A percentile compares a stretch with the other conserved stretches of the same genome.
These are phyloP conservation scores for Torulaspora quercuum DNA, from an alignment of 805 yeast genomes.

Conservation along the genomic window DNA sequence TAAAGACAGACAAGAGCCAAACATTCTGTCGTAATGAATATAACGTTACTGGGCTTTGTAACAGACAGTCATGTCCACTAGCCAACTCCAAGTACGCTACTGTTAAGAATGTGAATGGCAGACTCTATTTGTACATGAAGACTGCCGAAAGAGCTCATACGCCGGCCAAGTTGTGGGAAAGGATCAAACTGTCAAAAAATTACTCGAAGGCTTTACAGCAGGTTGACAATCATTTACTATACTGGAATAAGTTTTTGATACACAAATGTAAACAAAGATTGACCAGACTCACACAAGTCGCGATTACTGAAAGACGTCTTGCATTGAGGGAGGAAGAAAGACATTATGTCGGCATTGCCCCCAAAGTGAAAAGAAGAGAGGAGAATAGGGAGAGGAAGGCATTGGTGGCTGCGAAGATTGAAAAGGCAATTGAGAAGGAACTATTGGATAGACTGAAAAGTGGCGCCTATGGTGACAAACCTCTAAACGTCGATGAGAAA, in stretches of 20 bases:
- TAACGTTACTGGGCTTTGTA: slow-evolving; percentile 91
- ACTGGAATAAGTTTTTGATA: slow-evolving; percentile 89
- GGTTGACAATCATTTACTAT: slow-evolving; percentile 78
- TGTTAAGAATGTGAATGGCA: slow-evolving; percentile 74
- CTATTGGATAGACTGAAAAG: slow-evolving; percentile 89
- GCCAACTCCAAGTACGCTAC: slow-evolving; percentile 94
- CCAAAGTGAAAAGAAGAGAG: slow-evolving; percentile 93
- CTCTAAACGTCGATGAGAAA: slow-evolving; percentile 91
- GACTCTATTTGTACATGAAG: slow-evolving; percentile 84
- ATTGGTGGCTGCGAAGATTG: slow-evolving; percentile 92
- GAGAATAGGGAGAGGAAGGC: slow-evolving; percentile 95
- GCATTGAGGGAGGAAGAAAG: slow-evolving; percentile 90
- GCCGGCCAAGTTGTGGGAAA: slow-evolving; percentile 92
- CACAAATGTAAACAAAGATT: slow-evolving; percentile 96
- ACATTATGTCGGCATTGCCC: slow-evolving; percentile 86
- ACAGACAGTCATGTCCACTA: slow-evolving; percentile 90
- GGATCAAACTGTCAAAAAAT: slow-evolving; percentile 85
- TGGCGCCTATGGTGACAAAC: slow-evolving; percentile 98
- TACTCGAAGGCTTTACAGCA: slow-evolving; percentile 84
- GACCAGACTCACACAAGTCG: slow-evolving; percentile 91
- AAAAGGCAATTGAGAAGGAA: slow-evolving; percentile 94
- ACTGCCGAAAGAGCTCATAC: slow-evolving; percentile 97
- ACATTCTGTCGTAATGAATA: slow-evolving; percentile 94
- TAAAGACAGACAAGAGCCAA: slow-evolving; percentile 84
- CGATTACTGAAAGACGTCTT: slow-evolving; percentile 89